Evolutionary conservation across 495 filamentous ascomycete genomes (phyloP).

Genomic region (Penicillium cataractarum): DNA sequence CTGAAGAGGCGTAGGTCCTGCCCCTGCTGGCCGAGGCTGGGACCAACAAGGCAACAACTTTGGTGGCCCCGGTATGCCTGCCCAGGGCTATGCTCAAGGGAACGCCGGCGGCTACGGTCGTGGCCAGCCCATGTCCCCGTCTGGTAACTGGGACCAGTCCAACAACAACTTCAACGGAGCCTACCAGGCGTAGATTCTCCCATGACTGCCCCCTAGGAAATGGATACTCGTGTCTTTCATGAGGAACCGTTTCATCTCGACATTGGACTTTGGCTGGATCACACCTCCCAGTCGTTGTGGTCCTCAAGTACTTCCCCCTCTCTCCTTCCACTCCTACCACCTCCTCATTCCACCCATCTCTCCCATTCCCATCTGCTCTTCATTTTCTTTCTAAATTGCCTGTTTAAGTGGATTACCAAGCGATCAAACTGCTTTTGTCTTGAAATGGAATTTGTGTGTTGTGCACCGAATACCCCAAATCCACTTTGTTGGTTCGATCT

Average conservation of each 20-base stretch:
- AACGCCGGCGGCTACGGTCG: constrained; percentile 83
- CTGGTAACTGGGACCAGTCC: constrained; percentile 70
- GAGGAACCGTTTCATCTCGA: neutral
- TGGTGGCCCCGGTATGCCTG: constrained; percentile 58
- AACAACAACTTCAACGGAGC: constrained; percentile 58
- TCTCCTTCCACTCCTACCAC: constrained; percentile 12
- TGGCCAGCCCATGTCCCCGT: constrained; percentile 72
- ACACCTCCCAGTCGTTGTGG: neutral
- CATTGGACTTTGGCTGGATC: neutral
- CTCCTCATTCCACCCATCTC: constrained; percentile 14
- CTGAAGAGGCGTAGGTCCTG: constrained; percentile 47
- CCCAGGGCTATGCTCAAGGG: constrained; percentile 62
- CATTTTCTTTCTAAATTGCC: constrained; percentile 34
- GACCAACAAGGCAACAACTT: constrained; percentile 64
- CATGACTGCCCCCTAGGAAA: constrained; percentile 4
- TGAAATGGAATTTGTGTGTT: constrained; percentile 55
- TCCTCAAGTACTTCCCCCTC: constrained; percentile 3
- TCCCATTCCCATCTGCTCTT: constrained; percentile 19
- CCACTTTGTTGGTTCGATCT: constrained; percentile 47
- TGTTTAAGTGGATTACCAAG: constrained; percentile 47
- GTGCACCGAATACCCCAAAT: constrained; percentile 54
- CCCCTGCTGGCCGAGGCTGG: constrained; percentile 64
- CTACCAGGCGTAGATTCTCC: constrained; percentile 52
- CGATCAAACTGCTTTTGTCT: constrained; percentile 47
- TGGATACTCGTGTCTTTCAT: neutral